Evolutionary conservation across 768 basidiomycete genomes (phyloP).

Genomic region (Boletus rubroflammeus): DNA sequence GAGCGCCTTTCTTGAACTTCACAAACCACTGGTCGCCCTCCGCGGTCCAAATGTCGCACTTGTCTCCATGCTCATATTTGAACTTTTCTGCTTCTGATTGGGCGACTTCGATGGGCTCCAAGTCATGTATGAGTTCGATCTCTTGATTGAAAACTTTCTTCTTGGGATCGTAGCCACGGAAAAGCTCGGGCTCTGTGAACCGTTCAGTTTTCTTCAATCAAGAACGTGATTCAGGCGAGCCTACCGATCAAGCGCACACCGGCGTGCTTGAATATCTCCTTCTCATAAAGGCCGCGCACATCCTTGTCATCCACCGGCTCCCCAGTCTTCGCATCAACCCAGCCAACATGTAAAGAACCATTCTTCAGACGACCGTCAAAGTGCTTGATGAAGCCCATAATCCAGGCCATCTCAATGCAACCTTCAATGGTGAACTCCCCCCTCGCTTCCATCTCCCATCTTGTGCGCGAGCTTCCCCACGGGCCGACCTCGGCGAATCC

Average conservation of each 20-base stretch:
- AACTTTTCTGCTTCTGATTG: conserved; percentile 90
- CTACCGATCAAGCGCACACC: conserved; percentile 93
- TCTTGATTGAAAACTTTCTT: conserved; percentile 98
- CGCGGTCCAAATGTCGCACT: conserved; percentile 91
- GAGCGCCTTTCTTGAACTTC: conserved; percentile 98
- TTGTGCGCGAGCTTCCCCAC: conserved; percentile 96
- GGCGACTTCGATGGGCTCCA: conserved; percentile 93
- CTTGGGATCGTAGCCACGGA: conserved; percentile 97
- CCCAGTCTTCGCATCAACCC: conserved; percentile 91
- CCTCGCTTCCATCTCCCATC: conserved; percentile 99
- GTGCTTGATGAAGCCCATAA: conserved; percentile 98
- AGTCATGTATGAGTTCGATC: conserved; percentile 91
- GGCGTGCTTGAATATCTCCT: conserved; percentile 85
- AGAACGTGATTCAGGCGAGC: conserved; percentile 18
- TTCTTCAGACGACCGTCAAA: conserved; percentile 96
- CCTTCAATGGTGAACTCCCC: conserved; percentile 98
- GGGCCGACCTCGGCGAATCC: conserved; percentile 98
- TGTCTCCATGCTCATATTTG: conserved; percentile 95
- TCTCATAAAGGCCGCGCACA: conserved; percentile 89
- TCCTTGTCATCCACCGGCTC: conserved; percentile 99
- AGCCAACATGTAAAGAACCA: conserved; percentile 91
- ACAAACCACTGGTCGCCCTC: conserved; percentile 96
- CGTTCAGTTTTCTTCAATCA: conserved; percentile 10
- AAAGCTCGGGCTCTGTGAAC: conserved; percentile 85
- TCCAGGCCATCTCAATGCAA: conserved; percentile 99